phyloP scores from a whole-genome alignment of 1,139 yeast species.

The Protomyces arabidopsidicola region DNA sequence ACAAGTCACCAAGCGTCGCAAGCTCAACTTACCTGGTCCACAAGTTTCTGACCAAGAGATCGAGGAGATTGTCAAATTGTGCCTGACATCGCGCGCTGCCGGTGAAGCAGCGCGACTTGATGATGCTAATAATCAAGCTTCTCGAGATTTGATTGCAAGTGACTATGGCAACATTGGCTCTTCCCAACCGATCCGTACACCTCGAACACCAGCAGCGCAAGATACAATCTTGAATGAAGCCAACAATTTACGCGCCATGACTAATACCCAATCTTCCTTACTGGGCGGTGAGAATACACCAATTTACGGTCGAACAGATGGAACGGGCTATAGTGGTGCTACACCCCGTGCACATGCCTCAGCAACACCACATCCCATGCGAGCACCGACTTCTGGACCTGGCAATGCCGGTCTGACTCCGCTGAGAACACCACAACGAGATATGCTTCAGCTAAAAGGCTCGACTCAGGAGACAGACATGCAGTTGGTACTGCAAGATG shows the following conservation, averaged over 20 bases:
- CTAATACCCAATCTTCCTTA: conserved; percentile 38
- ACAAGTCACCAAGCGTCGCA: conserved; percentile 49
- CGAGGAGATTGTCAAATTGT: conserved; percentile 38
- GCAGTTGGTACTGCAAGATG: background rate
- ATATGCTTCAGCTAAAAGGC: conserved; percentile 20
- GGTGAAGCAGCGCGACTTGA: conserved; percentile 29
- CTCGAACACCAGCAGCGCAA: conserved; percentile 31
- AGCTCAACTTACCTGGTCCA: conserved; percentile 54
- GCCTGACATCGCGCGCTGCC: conserved; percentile 33
- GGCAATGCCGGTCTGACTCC: conserved; percentile 2
- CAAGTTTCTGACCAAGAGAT: conserved; percentile 42
- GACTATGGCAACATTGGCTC: conserved; percentile 24
- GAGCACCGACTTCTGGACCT: conserved; percentile 17
- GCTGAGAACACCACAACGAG: conserved; percentile 28
- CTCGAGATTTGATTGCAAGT: conserved; percentile 16
- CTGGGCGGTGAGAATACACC: conserved; percentile 37
- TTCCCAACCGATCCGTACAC: conserved; percentile 24
- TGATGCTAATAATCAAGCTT: conserved; percentile 34
- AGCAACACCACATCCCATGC: conserved; percentile 34
- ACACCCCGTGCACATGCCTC: conserved; percentile 27
- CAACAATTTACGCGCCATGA: conserved; percentile 36
- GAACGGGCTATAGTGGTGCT: conserved; percentile 29
- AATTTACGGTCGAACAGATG: conserved; percentile 30
- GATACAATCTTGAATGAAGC: conserved; percentile 37
- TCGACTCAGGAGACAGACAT: conserved; percentile 30